phyloP scores from a whole-genome alignment of 1,284 basidiomycete species.

The Ustilago trichophora region DNA sequence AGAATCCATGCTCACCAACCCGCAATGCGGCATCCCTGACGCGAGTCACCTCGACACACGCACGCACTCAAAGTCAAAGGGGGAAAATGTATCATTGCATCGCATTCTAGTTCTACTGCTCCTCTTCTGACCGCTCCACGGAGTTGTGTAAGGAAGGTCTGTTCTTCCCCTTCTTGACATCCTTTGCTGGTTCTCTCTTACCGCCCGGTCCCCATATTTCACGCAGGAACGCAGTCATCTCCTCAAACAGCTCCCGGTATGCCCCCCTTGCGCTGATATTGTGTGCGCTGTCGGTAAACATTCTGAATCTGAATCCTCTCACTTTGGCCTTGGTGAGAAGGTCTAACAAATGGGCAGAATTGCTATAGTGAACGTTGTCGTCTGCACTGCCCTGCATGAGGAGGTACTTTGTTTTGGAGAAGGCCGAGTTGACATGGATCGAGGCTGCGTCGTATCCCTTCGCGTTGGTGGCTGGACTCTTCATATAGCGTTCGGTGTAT shows the following conservation, averaged over 20 bases:
- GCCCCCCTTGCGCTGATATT: conserved; percentile 78
- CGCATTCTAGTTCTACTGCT: no score
- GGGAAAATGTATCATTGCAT: no score
- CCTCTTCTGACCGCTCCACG: conserved; percentile 23
- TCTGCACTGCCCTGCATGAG: conserved; percentile 79
- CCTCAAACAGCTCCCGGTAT: conserved; percentile 84
- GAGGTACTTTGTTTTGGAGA: conserved; percentile 79
- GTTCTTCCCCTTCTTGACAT: conserved; percentile 11
- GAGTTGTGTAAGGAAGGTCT: conserved; percentile 28
- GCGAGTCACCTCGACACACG: no score
- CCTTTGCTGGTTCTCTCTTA: conserved; percentile 3
- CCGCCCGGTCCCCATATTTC: conserved; percentile 77
- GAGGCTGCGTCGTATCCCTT: conserved; percentile 84
- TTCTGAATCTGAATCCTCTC: conserved; percentile 84
- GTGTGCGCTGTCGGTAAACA: conserved; percentile 95
- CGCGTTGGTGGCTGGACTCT: conserved; percentile 78
- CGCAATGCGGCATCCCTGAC: no score
- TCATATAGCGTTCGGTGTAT: conserved; percentile 98
- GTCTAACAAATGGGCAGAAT: conserved; percentile 88
- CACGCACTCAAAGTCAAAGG: no score
- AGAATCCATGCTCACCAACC: no score
- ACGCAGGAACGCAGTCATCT: conserved; percentile 80
- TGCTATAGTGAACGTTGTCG: conserved; percentile 76
- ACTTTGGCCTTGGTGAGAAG: conserved; percentile 83
- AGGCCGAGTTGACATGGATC: conserved; percentile 84